Evolutionary conservation across 1,284 basidiomycete species (phyloP).

Genomic region (Thecaphora frezii): DNA sequence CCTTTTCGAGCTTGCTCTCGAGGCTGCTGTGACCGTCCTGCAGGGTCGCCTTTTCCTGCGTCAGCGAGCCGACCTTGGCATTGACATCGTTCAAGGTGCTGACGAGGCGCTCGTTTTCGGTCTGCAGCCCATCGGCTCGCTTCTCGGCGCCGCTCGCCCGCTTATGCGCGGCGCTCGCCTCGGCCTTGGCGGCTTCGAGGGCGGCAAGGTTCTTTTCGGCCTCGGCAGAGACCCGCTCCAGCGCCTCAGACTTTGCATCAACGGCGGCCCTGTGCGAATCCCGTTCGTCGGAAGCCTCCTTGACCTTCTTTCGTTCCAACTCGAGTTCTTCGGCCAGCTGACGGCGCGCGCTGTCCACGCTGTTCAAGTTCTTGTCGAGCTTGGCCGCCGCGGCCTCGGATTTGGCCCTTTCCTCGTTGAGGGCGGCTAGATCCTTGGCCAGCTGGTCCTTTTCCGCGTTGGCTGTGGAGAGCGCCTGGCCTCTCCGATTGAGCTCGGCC

Average conservation of each 20-base stretch:
- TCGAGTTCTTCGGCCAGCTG: constrained; percentile 3
- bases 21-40: constrained; percentile 15
- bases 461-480: constrained; percentile 9
- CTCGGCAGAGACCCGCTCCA: constrained; percentile 15
- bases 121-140: constrained; percentile 11
- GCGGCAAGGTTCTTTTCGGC: constrained; percentile 7
- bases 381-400: constrained; percentile 2
- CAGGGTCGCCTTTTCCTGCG: constrained; percentile 13
- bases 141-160: constrained; percentile 16
- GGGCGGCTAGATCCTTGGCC: constrained; percentile 10
- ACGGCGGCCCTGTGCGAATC: not conserved
- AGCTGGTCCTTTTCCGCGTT: constrained; percentile 10
- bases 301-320: constrained; percentile 1
- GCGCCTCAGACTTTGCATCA: constrained; percentile 4
- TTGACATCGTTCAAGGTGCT: constrained; percentile 17
- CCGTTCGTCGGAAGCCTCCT: constrained; percentile 1
- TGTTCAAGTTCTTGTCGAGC: constrained; percentile 15
- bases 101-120: constrained; percentile 22
- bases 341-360: constrained; percentile 6
- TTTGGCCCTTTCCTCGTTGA: constrained; percentile 10
- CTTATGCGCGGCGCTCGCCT: constrained; percentile 8
- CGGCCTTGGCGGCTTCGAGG: constrained; percentile 15
- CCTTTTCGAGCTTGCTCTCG: constrained; percentile 18
- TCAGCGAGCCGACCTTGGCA: constrained; percentile 15
- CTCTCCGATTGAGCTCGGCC: constrained; percentile 17